Evolutionary conservation across 2,329 filamentous ascomycete genomes (phyloP).

Genomic region (Rosellinia necatrix): DNA sequence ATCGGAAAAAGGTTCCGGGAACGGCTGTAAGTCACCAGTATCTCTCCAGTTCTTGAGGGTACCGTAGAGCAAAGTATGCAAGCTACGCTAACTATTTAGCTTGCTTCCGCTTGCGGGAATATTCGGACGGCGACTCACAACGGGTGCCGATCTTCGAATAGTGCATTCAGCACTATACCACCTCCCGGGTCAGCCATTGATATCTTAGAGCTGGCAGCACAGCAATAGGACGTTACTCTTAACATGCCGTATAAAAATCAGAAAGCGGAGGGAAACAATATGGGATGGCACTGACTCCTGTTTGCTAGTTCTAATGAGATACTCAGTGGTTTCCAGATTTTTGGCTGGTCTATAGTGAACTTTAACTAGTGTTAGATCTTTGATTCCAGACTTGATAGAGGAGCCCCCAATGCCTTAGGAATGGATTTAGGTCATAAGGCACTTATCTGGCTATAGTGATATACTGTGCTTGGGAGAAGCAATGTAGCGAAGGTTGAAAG

Average conservation of each 20-base stretch:
- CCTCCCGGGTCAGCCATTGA: background rate
- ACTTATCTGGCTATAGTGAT: background rate
- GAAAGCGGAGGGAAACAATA: background rate
- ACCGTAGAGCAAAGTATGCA: constrained; percentile 9
- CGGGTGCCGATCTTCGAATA: constrained; percentile 1
- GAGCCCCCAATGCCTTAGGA: background rate
- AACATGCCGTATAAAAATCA: too few relatives aligned
- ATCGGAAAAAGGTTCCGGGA: constrained; percentile 1
- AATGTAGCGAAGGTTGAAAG: background rate
- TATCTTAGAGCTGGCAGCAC: too few relatives aligned
- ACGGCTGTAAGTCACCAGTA: background rate
- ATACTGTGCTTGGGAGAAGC: too few relatives aligned
- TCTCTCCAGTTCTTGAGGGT: constrained; percentile 1
- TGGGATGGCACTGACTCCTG: constrained; percentile 2
- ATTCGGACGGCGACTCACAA: background rate
- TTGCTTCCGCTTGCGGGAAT: background rate
- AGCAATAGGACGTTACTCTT: too few relatives aligned
- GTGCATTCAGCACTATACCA: background rate
- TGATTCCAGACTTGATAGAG: background rate
- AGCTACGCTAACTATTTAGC: background rate
- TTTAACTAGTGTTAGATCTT: background rate
- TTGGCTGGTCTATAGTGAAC: constrained; percentile 4
- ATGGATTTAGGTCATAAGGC: too few relatives aligned
- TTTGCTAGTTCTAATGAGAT: background rate
- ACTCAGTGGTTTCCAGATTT: background rate